Evolutionary conservation across 106 monocot genomes (phyloP).

Genomic region (Platanthera guangdongensis): DNA sequence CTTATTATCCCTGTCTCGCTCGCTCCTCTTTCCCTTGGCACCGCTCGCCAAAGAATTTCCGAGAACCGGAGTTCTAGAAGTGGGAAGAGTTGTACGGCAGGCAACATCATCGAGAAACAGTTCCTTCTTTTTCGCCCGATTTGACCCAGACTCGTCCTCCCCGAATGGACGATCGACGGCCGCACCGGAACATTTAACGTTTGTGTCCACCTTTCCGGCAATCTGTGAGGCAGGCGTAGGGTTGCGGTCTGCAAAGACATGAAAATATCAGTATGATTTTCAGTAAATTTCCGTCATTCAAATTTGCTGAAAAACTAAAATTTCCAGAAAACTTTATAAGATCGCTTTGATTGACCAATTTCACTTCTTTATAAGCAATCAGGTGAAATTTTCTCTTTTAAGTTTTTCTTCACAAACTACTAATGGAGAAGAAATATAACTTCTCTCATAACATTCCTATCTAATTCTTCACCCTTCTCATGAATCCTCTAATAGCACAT

Average conservation of each 20-base stretch:
- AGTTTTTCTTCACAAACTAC: neutral
- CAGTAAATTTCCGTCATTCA: neutral
- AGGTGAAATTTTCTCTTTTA: neutral
- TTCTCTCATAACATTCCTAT: neutral
- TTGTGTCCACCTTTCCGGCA: constrained; percentile 2
- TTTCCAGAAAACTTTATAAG: neutral
- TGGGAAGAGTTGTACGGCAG: constrained; percentile 13
- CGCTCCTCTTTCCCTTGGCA: constrained; percentile 61
- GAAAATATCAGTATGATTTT: neutral
- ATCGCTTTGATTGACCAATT: neutral
- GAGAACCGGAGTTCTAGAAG: constrained; percentile 23
- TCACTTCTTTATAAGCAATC: neutral
- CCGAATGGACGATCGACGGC: constrained; percentile 12
- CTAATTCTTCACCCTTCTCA: neutral
- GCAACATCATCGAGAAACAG: constrained; percentile 55
- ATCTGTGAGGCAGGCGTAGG: neutral
- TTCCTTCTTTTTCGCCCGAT: constrained; percentile 46
- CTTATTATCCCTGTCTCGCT: constrained; percentile 50
- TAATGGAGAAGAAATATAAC: neutral
- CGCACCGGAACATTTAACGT: constrained; percentile 13
- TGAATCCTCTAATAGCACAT: neutral
- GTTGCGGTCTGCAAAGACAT: constrained; percentile 17
- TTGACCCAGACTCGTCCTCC: constrained; percentile 36
- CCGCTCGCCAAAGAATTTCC: constrained; percentile 31
- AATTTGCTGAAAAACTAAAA: neutral